Evolutionary conservation across 176 grass and related monocot species (phyloP).

Genomic region (Chloris gayana): DNA sequence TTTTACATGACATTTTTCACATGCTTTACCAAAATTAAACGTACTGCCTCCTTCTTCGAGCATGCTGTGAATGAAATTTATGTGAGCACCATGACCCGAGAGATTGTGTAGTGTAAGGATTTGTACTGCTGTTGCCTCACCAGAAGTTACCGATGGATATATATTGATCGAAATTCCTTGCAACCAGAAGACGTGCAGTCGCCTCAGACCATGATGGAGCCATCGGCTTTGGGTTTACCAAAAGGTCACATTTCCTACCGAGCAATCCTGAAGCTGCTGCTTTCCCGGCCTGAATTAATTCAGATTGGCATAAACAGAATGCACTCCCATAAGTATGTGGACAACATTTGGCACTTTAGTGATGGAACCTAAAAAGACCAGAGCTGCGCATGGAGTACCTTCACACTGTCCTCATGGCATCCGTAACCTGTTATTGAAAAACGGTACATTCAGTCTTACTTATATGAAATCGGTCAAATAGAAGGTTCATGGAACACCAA

Average conservation of each 20-base stretch:
- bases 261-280: slow-evolving; percentile 59
- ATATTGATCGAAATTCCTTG: slow-evolving; percentile 74
- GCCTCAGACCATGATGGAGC: slow-evolving; percentile 64
- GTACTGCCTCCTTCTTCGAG: slow-evolving; percentile 81
- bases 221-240: slow-evolving; percentile 78
- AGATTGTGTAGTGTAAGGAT: background rate
- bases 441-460: background rate
- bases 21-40: slow-evolving; percentile 57
- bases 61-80: slow-evolving; percentile 40
- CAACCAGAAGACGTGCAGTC: slow-evolving; percentile 67
- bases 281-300: slow-evolving; percentile 61
- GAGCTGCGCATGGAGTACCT: slow-evolving; percentile 35
- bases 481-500: background rate
- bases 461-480: background rate
- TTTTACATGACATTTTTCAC: slow-evolving; percentile 46
- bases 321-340: background rate
- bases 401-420: slow-evolving; percentile 78
- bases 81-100: background rate
- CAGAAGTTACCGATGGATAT: slow-evolving; percentile 65
- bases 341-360: background rate
- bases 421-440: slow-evolving; percentile 55
- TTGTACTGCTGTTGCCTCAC: slow-evolving; percentile 46
- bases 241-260: slow-evolving; percentile 34
- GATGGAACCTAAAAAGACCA: background rate
- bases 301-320: background rate